Percentiles rank a stretch among this genome's conserved stretches.
Conservation (phyloP, 805 yeast genomes). For the Yarrowia porcina region DNA sequence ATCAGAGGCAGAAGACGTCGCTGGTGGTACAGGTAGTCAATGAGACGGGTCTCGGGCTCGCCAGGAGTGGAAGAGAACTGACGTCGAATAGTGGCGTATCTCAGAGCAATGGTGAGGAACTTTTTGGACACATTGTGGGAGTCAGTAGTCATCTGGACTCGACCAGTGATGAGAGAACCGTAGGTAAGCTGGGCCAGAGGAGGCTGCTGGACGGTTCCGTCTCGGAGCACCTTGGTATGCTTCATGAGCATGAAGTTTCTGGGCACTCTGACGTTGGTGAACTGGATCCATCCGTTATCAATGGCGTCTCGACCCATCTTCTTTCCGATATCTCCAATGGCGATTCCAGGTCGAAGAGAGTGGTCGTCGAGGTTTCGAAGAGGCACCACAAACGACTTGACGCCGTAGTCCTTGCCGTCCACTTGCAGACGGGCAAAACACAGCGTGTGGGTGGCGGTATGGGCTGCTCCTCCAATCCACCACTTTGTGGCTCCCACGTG, state of each 20-base stretch:
- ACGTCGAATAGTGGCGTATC: conserved; percentile 86
- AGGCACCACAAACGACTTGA: conserved; percentile 88
- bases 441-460: conserved; percentile 81
- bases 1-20: conserved; percentile 78
- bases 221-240: conserved; percentile 66
- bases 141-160: conserved; percentile 86
- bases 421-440: conserved; percentile 81
- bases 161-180: conserved; percentile 81
- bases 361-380: conserved; percentile 67
- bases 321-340: conserved; percentile 88
- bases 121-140: conserved; percentile 78
- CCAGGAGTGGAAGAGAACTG: conserved; percentile 63
- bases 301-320: conserved; percentile 96
- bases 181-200: conserved; percentile 86
- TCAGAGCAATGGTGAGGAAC: conserved; percentile 75
- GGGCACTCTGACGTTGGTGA: conserved; percentile 78
- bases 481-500: conserved; percentile 91
- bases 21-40: conserved; percentile 88
- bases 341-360: conserved; percentile 70
- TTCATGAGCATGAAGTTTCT: conserved; percentile 76
- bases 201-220: conserved; percentile 70
- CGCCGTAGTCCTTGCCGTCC: conserved; percentile 83
- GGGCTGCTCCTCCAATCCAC: conserved; percentile 99
- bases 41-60: conserved; percentile 63
- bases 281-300: conserved; percentile 97